Evolutionary conservation across 352 stramenopile genomes (phyloP).

Genomic region (Blastocystis sp.): DNA sequence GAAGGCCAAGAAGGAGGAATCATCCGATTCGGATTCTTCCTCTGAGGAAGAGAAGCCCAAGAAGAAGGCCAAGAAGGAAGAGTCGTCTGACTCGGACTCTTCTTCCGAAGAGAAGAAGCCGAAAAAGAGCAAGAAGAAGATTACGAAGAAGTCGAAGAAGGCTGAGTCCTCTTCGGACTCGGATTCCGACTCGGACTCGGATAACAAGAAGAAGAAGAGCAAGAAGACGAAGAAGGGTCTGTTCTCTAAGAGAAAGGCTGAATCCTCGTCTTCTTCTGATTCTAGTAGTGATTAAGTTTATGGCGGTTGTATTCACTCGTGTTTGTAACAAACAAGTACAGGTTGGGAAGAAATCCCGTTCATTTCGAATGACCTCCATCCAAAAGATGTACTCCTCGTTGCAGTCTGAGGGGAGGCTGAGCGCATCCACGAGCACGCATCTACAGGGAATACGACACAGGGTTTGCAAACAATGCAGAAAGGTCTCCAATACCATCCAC

Average conservation of each 20-base stretch:
- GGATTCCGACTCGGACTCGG: constrained; percentile 23
- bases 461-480: not conserved
- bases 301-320: not conserved
- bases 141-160: constrained; percentile 42
- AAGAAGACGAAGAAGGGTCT: constrained; percentile 34
- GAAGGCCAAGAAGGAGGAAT: constrained; percentile 22
- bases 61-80: constrained; percentile 43
- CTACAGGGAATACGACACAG: not conserved
- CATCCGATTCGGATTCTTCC: not conserved
- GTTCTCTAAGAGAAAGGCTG: constrained; percentile 52
- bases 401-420: not conserved
- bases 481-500: constrained; percentile 24
- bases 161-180: constrained; percentile 23
- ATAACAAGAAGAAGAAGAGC: constrained; percentile 34
- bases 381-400: constrained; percentile 66
- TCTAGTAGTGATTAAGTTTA: constrained; percentile 60
- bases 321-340: constrained; percentile 31
- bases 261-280: constrained; percentile 8
- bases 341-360: not conserved
- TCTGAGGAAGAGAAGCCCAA: constrained; percentile 53
- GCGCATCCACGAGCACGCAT: not conserved
- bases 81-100: constrained; percentile 13
- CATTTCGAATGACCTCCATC: constrained; percentile 7
- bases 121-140: constrained; percentile 62
- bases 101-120: constrained; percentile 38